Evolutionary conservation across 2,329 filamentous ascomycete species (phyloP).

Genomic region (Ascochyta pisi): DNA sequence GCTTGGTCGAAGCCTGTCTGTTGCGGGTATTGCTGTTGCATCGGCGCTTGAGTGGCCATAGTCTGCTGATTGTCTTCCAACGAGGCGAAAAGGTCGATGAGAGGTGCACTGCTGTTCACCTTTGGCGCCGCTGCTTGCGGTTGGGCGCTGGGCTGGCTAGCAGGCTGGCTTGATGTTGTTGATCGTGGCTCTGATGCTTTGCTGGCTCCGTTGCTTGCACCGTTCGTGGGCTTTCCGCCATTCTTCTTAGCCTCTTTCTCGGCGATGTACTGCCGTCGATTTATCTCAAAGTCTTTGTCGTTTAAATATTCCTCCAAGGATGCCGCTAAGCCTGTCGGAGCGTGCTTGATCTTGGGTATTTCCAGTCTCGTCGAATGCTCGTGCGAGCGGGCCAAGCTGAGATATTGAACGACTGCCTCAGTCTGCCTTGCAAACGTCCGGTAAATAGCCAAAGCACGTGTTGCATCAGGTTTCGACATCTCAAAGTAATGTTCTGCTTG

Average conservation of each 20-base stretch:
- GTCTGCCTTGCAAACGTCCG: conserved; percentile 91
- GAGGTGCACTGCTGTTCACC: conserved; percentile 30
- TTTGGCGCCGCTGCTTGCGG: conserved; percentile 29
- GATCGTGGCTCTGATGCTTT: conserved; percentile 48
- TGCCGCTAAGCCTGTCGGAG: conserved; percentile 86
- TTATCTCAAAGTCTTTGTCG: conserved; percentile 93
- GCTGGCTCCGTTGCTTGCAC: conserved; percentile 34
- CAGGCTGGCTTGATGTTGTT: conserved; percentile 33
- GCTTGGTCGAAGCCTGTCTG: conserved; percentile 38
- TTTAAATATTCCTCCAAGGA: conserved; percentile 94
- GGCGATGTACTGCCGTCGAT: conserved; percentile 88
- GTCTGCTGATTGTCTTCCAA: conserved; percentile 47
- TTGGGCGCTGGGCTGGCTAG: conserved; percentile 33
- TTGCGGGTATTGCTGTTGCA: conserved; percentile 44
- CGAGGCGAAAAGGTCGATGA: conserved; percentile 45
- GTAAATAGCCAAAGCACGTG: conserved; percentile 90
- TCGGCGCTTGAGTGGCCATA: conserved; percentile 43
- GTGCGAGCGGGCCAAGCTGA: conserved; percentile 85
- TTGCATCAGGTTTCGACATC: conserved; percentile 93
- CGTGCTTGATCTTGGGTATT: conserved; percentile 96
- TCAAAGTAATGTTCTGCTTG: conserved; percentile 90
- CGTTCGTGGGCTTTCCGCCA: conserved; percentile 51
- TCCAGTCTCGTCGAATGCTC: conserved; percentile 91
- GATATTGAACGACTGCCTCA: conserved; percentile 88
- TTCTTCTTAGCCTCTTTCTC: conserved; percentile 77